Evolutionary conservation across 2,329 filamentous ascomycete species (phyloP), one percentile per base, ranked within the genome.

Genomic region (Microascus cirrosus): DNA sequence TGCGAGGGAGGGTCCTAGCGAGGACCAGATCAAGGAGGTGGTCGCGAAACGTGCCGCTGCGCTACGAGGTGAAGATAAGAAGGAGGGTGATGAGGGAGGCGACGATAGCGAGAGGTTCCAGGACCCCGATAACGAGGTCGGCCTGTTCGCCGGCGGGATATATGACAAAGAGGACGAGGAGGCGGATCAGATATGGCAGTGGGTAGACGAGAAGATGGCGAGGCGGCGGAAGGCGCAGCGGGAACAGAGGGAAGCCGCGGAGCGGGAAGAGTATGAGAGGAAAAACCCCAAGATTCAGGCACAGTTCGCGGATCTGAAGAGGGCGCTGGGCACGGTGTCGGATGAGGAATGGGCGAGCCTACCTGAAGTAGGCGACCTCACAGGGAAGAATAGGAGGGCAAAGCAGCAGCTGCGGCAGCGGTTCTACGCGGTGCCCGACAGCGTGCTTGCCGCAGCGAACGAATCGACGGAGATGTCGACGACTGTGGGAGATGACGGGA

Each of bases 161-260:
- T 99, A 96, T 75, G 94, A 97, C 70, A 89, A 94, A 70, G 94
- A 99, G 59, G 94, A 99, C 68, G 94, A 99, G 67, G 95, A 99
- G 72, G 94, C 94, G 51, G 94, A 99, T 73, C 82, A 89, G 66
- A 96, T 99, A 67, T 99, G 95, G 76, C 87, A 92, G 67, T 88
- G 90, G 68, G 89, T 99, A 62, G 94, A 99, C 67, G 94, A 96
- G 77, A 93, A 89, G 74, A 97, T 99, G 93, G 92, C 95, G 63
- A 89, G 82, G 73, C 82, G 94, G 64, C 80, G 94, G 62, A 95
- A 87, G 76, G 81, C 82, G 64, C 85, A 93, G 83, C 95, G 94
- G 83, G 94, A 99, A 87, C 87, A 86, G 69, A 90, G 94, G 71
- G 94, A 99, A 73, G 79, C 88, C 70, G 82, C 89, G 75, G 93